Evolutionary conservation across 768 basidiomycete genomes (phyloP), one percentile per base, ranked within the genome.

Genomic region (Clathrus columnatus): DNA sequence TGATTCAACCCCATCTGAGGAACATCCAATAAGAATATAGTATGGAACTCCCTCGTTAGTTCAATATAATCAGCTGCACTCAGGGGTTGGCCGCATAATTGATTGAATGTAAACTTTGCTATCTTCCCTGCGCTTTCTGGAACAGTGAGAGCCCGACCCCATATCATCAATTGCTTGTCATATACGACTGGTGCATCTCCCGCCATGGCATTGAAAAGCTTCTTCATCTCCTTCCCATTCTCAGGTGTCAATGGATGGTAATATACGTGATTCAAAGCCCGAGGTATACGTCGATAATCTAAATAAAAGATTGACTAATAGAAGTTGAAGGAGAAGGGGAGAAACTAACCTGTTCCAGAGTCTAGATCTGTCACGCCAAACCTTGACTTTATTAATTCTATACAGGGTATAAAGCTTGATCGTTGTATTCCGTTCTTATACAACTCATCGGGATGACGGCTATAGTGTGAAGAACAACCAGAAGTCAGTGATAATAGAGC

Each of bases 381-480:
- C 14, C 78, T 82, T 0, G 81, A 70, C 72, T 96, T 97, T 61
- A 99, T 80, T 26, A 98, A 77, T 48, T 97, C 89, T 57, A 99
- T 98, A 24, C 92, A 85, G 8, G 96, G 96, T 46, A 97, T 65
- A 71, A 99, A 99, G 64, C 91, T 94, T 4, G 86, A 80, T 2
- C 96, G 81, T 67, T 99, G 96, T 43, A 99, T 96, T 0, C 96
- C 96, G 60, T 98, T 98, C 80, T 95, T 94, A 75, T 99, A 99
- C 1, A 99, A 76, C 27, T 97, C 91, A 63, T 97, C 87, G 2
- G 96, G 96, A 66, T 96, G 92, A 57, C 96, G 96, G 71, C 95
- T 99, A 61, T 1, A 54, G 29, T 47, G 24, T 18, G 18, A 48
- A 26, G 20, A 17, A 53, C 5, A 36, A 51, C 14, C 18, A 30